Percentiles rank a stretch among this genome's conserved stretches.
Evolutionary conservation across 495 filamentous ascomycete species (phyloP).

Genomic region (Bacidia rubella): DNA sequence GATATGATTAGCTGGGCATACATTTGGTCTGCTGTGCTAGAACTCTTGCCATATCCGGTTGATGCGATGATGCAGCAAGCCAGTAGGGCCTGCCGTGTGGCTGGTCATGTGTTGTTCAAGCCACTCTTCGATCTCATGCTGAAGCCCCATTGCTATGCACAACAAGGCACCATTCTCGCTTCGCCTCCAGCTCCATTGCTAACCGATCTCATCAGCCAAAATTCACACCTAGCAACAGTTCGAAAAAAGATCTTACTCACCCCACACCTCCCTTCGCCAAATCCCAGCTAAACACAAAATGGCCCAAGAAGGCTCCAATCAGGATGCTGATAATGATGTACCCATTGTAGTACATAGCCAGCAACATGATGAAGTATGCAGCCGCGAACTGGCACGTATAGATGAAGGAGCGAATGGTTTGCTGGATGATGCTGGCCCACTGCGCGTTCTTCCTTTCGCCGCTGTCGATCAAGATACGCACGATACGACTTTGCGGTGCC

Average conservation of each 20-base stretch:
- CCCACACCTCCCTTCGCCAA: background rate
- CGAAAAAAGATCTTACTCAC: too few species aligned
- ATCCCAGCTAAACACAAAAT: conserved; percentile 12
- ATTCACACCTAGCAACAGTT: background rate
- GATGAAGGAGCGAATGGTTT: conserved; percentile 45
- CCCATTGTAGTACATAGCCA: conserved; percentile 55
- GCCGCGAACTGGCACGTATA: conserved; percentile 56
- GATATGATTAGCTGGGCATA: too few species aligned
- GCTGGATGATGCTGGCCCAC: conserved; percentile 27
- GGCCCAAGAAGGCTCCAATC: conserved; percentile 7
- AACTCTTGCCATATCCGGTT: too few species aligned
- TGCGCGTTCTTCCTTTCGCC: background rate
- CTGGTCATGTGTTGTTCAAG: too few species aligned
- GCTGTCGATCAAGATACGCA: background rate
- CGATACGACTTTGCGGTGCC: background rate
- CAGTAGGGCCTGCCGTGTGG: too few species aligned
- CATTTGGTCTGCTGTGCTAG: too few species aligned
- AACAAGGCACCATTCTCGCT: background rate
- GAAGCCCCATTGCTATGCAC: background rate
- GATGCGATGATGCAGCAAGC: too few species aligned
- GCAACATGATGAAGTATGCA: conserved; percentile 59
- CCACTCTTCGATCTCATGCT: too few species aligned
- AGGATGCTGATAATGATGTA: conserved; percentile 11
- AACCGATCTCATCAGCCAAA: background rate
- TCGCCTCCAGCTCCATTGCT: background rate